These are phyloP conservation scores for Tolypocladium cylindrosporum DNA, from an alignment of 2,329 filamentous ascomycete genomes.

Conservation along the genomic window DNA sequence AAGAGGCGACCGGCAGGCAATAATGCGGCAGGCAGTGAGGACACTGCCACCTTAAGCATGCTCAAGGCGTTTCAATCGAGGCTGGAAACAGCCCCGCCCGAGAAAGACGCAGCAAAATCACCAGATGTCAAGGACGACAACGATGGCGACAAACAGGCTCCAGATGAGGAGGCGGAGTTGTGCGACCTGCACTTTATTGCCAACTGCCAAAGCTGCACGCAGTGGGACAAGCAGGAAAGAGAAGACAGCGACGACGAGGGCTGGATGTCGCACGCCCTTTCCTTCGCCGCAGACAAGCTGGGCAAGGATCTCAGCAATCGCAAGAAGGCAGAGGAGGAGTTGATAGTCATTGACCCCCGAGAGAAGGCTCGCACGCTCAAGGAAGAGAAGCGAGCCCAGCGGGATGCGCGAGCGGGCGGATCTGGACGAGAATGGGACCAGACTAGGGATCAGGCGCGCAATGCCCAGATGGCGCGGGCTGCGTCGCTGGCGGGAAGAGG, in stretches of 20 bases:
- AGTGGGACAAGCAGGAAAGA: conserved; percentile 62
- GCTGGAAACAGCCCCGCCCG: conserved; percentile 47
- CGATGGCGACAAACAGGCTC: conserved; percentile 11
- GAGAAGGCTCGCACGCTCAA: conserved; percentile 68
- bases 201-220: conserved; percentile 83
- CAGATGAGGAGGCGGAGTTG: conserved; percentile 60
- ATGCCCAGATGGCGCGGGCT: conserved; percentile 44
- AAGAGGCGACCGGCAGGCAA: conserved; percentile 54
- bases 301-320: conserved; percentile 90
- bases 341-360: conserved; percentile 86
- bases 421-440: conserved; percentile 49
- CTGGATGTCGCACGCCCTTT: conserved; percentile 82
- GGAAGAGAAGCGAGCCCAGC: conserved; percentile 51
- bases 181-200: conserved; percentile 96
- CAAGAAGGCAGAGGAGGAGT: conserved; percentile 79
- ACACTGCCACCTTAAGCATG: conserved; percentile 56
- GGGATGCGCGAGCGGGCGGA: conserved; percentile 42
- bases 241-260: conserved; percentile 53
- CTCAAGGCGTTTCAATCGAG: conserved; percentile 73
- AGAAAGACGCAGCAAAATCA: conserved; percentile 28
- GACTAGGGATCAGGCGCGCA: conserved; percentile 35
- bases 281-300: conserved; percentile 78
- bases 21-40: conserved; percentile 42
- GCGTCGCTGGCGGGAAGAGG: conserved; percentile 47
- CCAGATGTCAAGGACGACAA: conserved; percentile 23